These are phyloP conservation scores for Ceratocystis variospora DNA, from an alignment of 2,329 filamentous ascomycete genomes.

Conservation along the genomic window DNA sequence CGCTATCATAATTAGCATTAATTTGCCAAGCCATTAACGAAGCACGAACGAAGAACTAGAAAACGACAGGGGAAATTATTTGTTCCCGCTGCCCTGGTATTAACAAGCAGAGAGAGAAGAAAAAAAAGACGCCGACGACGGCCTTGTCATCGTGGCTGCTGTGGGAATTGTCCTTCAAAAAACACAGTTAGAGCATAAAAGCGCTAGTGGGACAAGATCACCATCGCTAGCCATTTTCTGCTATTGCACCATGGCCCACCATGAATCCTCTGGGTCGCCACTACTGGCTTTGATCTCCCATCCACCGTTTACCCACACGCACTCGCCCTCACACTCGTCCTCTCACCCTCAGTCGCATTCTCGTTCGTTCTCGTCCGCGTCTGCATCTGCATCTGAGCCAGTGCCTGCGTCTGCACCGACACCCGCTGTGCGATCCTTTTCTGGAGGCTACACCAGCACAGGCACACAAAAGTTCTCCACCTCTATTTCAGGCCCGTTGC, in stretches of 20 bases:
- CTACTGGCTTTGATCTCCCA: constrained; percentile 25
- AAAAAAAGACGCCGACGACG: background rate
- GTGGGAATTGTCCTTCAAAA: too few species aligned
- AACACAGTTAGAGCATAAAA: background rate
- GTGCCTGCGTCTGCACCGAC: background rate
- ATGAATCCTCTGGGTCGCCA: constrained; percentile 11
- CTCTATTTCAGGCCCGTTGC: constrained; percentile 4
- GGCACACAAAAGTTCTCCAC: background rate
- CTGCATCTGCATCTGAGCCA: background rate
- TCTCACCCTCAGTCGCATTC: constrained; percentile 1
- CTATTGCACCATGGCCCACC: constrained; percentile 5
- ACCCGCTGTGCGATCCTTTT: background rate
- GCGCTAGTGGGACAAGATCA: background rate
- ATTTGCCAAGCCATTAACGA: background rate
- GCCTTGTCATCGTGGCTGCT: background rate
- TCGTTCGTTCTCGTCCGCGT: background rate
- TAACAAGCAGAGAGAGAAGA: background rate
- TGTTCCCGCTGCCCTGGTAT: background rate
- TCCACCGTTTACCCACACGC: constrained; percentile 29
- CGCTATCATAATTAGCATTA: background rate
- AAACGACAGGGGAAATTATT: too few species aligned
- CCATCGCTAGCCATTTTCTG: background rate
- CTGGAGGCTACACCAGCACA: constrained; percentile 1
- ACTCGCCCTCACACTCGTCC: background rate
- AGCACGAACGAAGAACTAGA: background rate